These are phyloP conservation scores for Tulasnella sp. DNA, from an alignment of 768 basidiomycete species.

Conservation along the genomic window DNA sequence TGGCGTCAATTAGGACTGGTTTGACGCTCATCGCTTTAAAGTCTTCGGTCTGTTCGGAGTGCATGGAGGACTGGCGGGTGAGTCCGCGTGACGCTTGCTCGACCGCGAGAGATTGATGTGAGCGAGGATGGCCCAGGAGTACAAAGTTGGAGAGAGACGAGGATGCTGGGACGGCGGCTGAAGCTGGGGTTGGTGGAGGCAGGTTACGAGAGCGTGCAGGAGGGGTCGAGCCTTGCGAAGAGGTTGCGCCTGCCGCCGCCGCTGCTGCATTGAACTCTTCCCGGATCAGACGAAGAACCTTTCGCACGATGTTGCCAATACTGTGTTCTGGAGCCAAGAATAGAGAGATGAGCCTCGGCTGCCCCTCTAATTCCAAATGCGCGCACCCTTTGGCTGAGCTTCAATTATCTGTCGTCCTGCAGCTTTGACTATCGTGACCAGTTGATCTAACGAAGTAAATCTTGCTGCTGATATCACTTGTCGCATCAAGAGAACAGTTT, in stretches of 20 bases:
- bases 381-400: constrained; percentile 87
- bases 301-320: constrained; percentile 88
- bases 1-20: constrained; percentile 92
- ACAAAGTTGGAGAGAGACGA: constrained; percentile 72
- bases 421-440: constrained; percentile 63
- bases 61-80: constrained; percentile 15
- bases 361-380: neutral
- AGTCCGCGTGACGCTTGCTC: neutral
- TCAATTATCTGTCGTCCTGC: constrained; percentile 75
- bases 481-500: constrained; percentile 77
- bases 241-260: constrained; percentile 27
- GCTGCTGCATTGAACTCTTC: constrained; percentile 88
- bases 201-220: neutral
- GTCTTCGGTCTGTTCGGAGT: constrained; percentile 18
- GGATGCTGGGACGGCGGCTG: constrained; percentile 16
- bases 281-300: constrained; percentile 83
- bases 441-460: constrained; percentile 77
- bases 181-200: constrained; percentile 14
- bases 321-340: constrained; percentile 60
- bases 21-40: constrained; percentile 37
- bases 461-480: constrained; percentile 81
- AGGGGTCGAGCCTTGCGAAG: constrained; percentile 22
- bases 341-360: neutral
- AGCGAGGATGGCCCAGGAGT: constrained; percentile 57
- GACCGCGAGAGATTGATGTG: constrained; percentile 24